Conservation (phyloP, 2,329 filamentous ascomycete genomes). For the Pleomassaria siparia region DNA sequence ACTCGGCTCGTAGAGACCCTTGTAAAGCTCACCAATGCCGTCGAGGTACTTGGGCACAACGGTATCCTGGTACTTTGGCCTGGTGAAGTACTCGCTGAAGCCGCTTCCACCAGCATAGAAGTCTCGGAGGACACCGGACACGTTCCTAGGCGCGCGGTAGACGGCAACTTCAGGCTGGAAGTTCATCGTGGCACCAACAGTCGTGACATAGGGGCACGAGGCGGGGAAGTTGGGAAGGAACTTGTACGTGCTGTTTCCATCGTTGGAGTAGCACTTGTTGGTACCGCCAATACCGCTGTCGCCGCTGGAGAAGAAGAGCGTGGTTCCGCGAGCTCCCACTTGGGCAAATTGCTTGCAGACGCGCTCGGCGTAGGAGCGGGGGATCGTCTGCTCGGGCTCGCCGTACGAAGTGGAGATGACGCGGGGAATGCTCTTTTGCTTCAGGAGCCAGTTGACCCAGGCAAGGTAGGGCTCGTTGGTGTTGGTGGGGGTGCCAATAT, state of each 20-base stretch:
- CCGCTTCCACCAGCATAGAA: slow-evolving; percentile 57
- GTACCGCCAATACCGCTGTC: slow-evolving; percentile 59
- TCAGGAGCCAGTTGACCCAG: slow-evolving; percentile 62
- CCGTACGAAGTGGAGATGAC: slow-evolving; percentile 68
- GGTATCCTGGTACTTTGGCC: slow-evolving; percentile 51
- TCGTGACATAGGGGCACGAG: slow-evolving; percentile 68
- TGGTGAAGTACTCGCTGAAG: slow-evolving; percentile 53
- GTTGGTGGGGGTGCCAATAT: slow-evolving; percentile 50
- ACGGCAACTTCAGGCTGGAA: slow-evolving; percentile 57
- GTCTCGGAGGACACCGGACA: slow-evolving; percentile 42
- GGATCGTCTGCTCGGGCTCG: slow-evolving; percentile 66
- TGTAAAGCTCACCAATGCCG: slow-evolving; percentile 45
- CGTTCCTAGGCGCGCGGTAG: slow-evolving; percentile 34
- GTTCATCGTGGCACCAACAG: slow-evolving; percentile 62
- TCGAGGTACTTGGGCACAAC: slow-evolving; percentile 51
- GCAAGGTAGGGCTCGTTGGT: slow-evolving; percentile 70
- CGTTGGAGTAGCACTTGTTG: slow-evolving; percentile 59
- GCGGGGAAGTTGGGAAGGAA: slow-evolving; percentile 66
- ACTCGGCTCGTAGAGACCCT: slow-evolving; percentile 51
- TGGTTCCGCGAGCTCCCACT: slow-evolving; percentile 67
- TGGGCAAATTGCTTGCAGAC: slow-evolving; percentile 67
- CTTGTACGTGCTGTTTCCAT: slow-evolving; percentile 57
- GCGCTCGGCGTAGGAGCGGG: slow-evolving; percentile 59
- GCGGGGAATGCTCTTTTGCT: slow-evolving; percentile 59
- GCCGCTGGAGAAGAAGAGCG: slow-evolving; percentile 64